Percentiles rank a stretch among this genome's conserved stretches.
These are phyloP conservation scores for Colletotrichum sp. DNA, from an alignment of 2,329 filamentous ascomycete genomes.

Conservation along the genomic window DNA sequence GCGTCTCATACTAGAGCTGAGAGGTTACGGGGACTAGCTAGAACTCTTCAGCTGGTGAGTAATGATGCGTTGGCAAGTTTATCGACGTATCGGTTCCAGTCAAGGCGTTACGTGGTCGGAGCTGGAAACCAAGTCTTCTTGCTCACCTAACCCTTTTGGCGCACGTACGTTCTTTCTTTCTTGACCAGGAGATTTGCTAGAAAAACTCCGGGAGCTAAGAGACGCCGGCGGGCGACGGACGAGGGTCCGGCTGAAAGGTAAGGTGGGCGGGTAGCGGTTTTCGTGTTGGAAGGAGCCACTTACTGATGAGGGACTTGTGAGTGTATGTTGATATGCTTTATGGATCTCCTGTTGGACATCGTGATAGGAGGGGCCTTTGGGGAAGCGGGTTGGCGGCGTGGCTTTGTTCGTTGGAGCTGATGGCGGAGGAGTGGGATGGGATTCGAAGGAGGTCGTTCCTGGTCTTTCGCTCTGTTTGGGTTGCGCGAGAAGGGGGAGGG, in stretches of 20 bases:
- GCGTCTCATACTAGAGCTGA: background rate
- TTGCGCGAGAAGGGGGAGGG: background rate
- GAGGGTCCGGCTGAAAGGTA: background rate
- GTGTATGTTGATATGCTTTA: background rate
- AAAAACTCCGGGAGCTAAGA: background rate
- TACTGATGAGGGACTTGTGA: background rate
- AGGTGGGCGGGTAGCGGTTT: background rate
- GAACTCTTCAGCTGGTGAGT: background rate
- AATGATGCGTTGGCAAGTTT: constrained; percentile 9
- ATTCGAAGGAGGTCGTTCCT: background rate
- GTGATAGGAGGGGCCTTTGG: background rate
- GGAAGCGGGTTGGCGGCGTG: constrained; percentile 2
- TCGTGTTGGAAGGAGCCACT: background rate
- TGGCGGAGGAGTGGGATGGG: background rate
- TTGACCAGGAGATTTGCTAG: background rate
- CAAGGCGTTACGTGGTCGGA: background rate
- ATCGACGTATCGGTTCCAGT: background rate
- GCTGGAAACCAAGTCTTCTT: background rate
- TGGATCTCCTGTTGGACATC: background rate
- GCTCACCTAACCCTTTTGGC: background rate
- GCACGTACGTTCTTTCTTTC: background rate
- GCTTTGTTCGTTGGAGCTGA: background rate
- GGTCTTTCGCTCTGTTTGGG: background rate
- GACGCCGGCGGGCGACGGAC: background rate
- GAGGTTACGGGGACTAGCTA: background rate